Base-by-base conservation (phyloP, 495 filamentous ascomycete genomes). In the Peziza echinospora region DNA sequence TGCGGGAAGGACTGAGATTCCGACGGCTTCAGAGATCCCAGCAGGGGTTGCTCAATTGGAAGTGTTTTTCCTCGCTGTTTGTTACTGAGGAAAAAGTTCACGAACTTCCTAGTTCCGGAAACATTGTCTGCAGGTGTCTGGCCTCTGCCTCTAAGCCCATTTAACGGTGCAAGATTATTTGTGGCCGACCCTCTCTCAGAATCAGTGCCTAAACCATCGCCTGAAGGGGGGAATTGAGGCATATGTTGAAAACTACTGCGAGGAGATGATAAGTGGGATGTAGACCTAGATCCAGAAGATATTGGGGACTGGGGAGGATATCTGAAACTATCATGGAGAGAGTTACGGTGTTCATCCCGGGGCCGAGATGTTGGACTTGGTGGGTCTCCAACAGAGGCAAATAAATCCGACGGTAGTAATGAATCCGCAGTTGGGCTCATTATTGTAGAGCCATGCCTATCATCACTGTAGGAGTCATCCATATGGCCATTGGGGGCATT, bases 1-100 rank as follows among this genome's bases (percentile, higher is more conserved):
- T 74, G 73, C 48, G 84, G 84, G 51, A 87, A 80, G 9, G 84
- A 91, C 54, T 83, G 82, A 56, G 82, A 84, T 55, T 92, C 80
- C 2, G 72, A 71, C 44, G 76, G 64, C 57, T 82, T 83, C 24
- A 92, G 64, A 26, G 73, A 75, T 11, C 84, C 84, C 17, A 91
- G 59, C 10, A 48, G 48, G 37, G 75, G 66, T 13, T 76, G 78
- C 42, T 79, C 75, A 21, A 81, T 72, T 8, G 80, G 77, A 43
- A 69, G 60, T 3, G 73, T 71, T 60, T 87, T 91, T 10, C 74
- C 73, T 47, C 76, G 76, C 49, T 77, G 76, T 5, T 81, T 71
- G 57, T 75, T 75, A 52, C 85, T 80, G 25, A 64, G 64, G 50
- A 91, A 82, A 5, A 79, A 58, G 21, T 70, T 69, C 24, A 72